Evolutionary conservation across 306 rosid species (phyloP), one percentile per base, ranked within the genome.

Genomic region (Cicer cuneatum): DNA sequence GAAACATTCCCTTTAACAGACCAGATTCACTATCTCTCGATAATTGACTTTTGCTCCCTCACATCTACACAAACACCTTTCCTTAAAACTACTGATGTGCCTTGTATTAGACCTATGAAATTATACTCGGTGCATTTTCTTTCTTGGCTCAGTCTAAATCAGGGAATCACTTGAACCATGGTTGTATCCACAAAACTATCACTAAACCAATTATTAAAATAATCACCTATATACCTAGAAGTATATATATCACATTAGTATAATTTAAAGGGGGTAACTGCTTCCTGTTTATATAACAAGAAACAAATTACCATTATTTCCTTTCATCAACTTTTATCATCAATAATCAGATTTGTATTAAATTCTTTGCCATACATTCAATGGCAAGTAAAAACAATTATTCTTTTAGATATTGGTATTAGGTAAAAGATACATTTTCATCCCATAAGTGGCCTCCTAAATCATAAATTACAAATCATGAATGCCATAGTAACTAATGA

Each of bases 401-500:
- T 38, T 57, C 78, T 29, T 43, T 65, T 42, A 18, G 29, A 14
- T 49, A 41, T 14, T 14, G 21, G 3, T 24, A 24, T 24, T 13
- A 46, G 53, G 16, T 21, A 56, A 47, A 45, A 76, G 21, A 47
- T 58, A 39, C 7, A 56, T 57, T 21, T 46, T 71, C 70, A 54
- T 0, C 3, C 66, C 7, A 14, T 65, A 40, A 57, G 15, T 58
- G 66, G 29, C 43, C 13, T 38, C 64, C 49, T 38, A 39, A 41
- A 70, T 75, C 37, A 69, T 19, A 69, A 53, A n/a, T n/a, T n/a
- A n/a, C n/a, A 39, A 41, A 70, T 75, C 37, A 69, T 19, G 62
- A 53, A 64, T 41, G 7, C 13, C 82, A 48, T 40, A n/a, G 33
- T 40, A 21, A 58, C 71, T 40, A 24, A 29, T 8, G 33, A 66